These are phyloP conservation scores for Aspergillus ustus DNA, from an alignment of 2,329 filamentous ascomycete species.

Conservation along the genomic window DNA sequence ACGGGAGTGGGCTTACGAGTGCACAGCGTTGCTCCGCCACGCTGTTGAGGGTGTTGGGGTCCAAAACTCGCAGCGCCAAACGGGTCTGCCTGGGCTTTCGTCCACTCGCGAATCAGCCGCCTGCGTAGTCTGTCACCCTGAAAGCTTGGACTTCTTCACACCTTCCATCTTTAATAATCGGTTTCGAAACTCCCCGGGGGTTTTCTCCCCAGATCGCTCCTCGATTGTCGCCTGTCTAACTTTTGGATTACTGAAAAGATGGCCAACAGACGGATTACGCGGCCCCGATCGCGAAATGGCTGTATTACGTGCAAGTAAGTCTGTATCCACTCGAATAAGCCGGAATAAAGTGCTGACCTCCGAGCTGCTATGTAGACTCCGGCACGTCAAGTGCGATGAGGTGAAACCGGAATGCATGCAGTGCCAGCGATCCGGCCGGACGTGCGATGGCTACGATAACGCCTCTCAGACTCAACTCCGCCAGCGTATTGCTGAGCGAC, in stretches of 20 bases:
- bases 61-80: neutral
- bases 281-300: constrained; percentile 35
- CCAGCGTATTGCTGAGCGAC: constrained; percentile 10
- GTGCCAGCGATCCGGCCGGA: constrained; percentile 60
- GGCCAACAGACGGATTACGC: neutral
- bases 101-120: neutral
- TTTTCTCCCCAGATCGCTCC: neutral
- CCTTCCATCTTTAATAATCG: neutral
- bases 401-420: constrained; percentile 57
- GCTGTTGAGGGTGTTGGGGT: neutral
- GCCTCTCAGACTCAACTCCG: constrained; percentile 22
- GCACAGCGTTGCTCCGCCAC: neutral
- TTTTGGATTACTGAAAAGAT: neutral
- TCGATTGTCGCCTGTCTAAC: neutral
- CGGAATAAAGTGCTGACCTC: neutral
- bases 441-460: constrained; percentile 59
- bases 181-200: neutral
- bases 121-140: neutral
- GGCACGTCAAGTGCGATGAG: constrained; percentile 64
- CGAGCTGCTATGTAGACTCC: constrained; percentile 46
- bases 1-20: neutral
- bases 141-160: neutral
- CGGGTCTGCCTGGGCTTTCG: neutral
- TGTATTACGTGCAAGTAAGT: constrained; percentile 65
- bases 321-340: constrained; percentile 31